Base-by-base conservation (phyloP, 2,329 filamentous ascomycete species). In the Phaeosphaeria sp. region DNA sequence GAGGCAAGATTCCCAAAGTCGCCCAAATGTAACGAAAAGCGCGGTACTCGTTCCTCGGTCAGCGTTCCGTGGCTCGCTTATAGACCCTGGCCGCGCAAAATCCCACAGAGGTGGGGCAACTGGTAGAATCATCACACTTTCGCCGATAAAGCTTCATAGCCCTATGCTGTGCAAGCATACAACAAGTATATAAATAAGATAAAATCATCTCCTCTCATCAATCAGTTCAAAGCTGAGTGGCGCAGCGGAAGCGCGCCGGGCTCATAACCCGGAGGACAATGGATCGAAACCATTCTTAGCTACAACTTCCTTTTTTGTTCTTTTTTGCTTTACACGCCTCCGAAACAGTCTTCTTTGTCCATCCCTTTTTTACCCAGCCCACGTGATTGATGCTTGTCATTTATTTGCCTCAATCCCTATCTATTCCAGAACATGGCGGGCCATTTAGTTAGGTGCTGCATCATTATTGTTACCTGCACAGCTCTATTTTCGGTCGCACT, bases 231-330 rank as follows among this genome's bases (percentile, higher is more conserved):
- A 73, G 71, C 70, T 73, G 65, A 67, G 61, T 73, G 71, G 72
- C 72, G 70, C 70, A 74, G 71, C 65, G 71, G 71, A 72, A 73
- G 71, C 71, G 72, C 71, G 72, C 71, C 71, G 71, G 72, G 71
- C 71, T 74, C 72, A 75, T 73, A 74, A 74, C 71, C 71, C 70
- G 70, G 70, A 74, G 71, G 70, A 72, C 71, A 36, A 56, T 54
- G 57, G 69, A 73, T 72, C 69, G 67, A 67, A 69, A 69, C 65
- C 56, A 55, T 42, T 53, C 54, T 62, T 58, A 69, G 65, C 66
- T 69, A 27, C 25, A 50, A 18, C 6, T 36, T 50, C 36, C 17
- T 50, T 36, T 50, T 50, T 47, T 30, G 22, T n/a, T 42, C 18
- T 17, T 42, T 42, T 42, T 42, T 42, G 39, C 39, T 17, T 20